phyloP scores from a whole-genome alignment of 2,329 filamentous ascomycete species.

The Arthrobotrys sphaeroides region DNA sequence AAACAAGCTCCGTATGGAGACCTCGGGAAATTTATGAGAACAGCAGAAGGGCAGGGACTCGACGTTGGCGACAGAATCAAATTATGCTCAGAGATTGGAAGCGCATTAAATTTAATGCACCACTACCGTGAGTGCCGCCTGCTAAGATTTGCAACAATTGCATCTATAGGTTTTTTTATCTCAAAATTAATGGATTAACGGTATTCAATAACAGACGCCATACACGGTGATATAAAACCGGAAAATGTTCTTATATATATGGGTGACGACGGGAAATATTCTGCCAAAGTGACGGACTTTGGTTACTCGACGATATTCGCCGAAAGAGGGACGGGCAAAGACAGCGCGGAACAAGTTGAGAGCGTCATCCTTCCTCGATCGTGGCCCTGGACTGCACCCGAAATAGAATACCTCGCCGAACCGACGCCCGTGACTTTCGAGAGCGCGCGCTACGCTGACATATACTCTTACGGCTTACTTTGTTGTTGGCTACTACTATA shows the following conservation, averaged over 20 bases:
- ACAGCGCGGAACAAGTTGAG: neutral
- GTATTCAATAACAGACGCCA: neutral
- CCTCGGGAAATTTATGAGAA: slow-evolving; percentile 21
- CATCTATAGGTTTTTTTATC: neutral
- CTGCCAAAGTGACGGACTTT: slow-evolving; percentile 16
- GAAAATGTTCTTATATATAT: slow-evolving; percentile 22
- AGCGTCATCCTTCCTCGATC: neutral
- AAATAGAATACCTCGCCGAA: slow-evolving; percentile 14
- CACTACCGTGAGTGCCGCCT: neutral
- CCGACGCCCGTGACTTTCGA: neutral
- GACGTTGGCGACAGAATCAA: slow-evolving; percentile 13
- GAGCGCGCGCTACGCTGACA: slow-evolving; percentile 10
- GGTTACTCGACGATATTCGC: slow-evolving; percentile 20
- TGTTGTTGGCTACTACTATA: slow-evolving; percentile 22
- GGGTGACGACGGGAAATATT: neutral
- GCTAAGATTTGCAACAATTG: too few relatives aligned
- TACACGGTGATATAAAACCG: slow-evolving; percentile 29
- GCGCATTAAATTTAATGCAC: slow-evolving; percentile 14
- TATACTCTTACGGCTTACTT: slow-evolving; percentile 23
- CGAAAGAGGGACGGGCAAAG: neutral
- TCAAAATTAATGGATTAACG: neutral
- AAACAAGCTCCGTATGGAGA: slow-evolving; percentile 19
- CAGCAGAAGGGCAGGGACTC: neutral
- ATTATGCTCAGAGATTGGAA: slow-evolving; percentile 17
- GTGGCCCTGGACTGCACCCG: slow-evolving; percentile 21